Evolutionary conservation across 495 filamentous ascomycete genomes (phyloP).

Genomic region (Neurospora tetrasperma): DNA sequence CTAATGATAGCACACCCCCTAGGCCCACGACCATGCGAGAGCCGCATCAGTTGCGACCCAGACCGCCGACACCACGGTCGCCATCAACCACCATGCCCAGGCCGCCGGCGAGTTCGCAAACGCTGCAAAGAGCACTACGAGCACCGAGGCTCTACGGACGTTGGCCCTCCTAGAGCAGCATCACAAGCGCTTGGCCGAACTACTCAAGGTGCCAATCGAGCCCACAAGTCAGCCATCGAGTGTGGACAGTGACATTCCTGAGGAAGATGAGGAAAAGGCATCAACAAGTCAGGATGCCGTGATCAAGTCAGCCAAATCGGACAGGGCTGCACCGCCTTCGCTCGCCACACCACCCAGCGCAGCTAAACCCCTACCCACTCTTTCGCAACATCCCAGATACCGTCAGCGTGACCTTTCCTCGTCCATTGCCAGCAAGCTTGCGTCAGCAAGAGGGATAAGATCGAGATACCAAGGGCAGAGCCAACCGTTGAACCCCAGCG

Average conservation of each 20-base stretch:
- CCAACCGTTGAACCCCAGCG: slow-evolving; percentile 54
- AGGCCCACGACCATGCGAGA: slow-evolving; percentile 85
- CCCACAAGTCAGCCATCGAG: slow-evolving; percentile 36
- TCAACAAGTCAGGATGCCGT: slow-evolving; percentile 10
- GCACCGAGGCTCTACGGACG: slow-evolving; percentile 76
- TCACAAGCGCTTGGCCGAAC: slow-evolving; percentile 65
- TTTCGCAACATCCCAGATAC: slow-evolving; percentile 40
- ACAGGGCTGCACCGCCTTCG: slow-evolving; percentile 11
- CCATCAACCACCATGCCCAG: slow-evolving; percentile 76
- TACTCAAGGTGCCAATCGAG: slow-evolving; percentile 62
- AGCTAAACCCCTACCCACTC: slow-evolving; percentile 36
- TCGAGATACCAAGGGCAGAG: slow-evolving; percentile 44
- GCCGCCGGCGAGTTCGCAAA: slow-evolving; percentile 85
- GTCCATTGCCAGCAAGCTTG: slow-evolving; percentile 85
- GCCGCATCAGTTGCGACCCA: slow-evolving; percentile 67
- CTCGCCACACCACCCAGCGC: slow-evolving; percentile 16
- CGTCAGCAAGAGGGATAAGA: slow-evolving; percentile 79
- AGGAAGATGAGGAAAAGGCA: slow-evolving; percentile 28
- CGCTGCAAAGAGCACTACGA: slow-evolving; percentile 61
- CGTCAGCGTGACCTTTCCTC: slow-evolving; percentile 59
- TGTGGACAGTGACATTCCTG: slow-evolving; percentile 26
- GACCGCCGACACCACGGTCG: slow-evolving; percentile 63
- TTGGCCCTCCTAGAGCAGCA: slow-evolving; percentile 77
- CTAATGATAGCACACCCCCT: neutral
- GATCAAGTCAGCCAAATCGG: slow-evolving; percentile 7